Conservation (phyloP, 352 stramenopile genomes). For the Phytophthora boehmeriae region DNA sequence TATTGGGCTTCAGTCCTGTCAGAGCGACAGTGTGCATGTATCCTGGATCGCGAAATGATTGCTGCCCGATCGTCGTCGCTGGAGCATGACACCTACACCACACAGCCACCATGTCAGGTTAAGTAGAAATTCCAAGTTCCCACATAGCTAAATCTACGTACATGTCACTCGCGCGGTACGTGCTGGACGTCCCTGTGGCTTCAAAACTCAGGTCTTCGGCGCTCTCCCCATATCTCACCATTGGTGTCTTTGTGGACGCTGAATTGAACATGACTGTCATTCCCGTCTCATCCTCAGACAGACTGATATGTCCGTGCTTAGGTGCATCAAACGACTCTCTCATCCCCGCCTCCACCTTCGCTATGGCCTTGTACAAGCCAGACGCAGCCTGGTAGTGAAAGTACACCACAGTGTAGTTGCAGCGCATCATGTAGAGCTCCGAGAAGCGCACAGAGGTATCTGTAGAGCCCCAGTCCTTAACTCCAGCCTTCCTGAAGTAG, state of each 20-base stretch:
- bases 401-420: constrained; percentile 68
- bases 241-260: constrained; percentile 47
- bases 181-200: constrained; percentile 51
- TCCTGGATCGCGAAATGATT: constrained; percentile 57
- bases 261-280: constrained; percentile 84
- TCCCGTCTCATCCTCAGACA: constrained; percentile 51
- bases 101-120: too few species aligned
- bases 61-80: constrained; percentile 48
- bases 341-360: constrained; percentile 48
- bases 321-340: constrained; percentile 54
- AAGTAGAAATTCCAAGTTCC: too few species aligned
- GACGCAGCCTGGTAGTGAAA: constrained; percentile 42
- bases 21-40: constrained; percentile 74
- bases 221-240: constrained; percentile 47
- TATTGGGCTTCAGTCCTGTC: constrained; percentile 42
- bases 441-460: constrained; percentile 11
- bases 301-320: constrained; percentile 76
- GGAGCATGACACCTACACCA: constrained; percentile 56
- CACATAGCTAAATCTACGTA: constrained; percentile 23
- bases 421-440: constrained; percentile 75
- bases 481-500: constrained; percentile 45
- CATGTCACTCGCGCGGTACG: constrained; percentile 64
- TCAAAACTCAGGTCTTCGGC: constrained; percentile 25
- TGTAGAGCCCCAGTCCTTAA: constrained; percentile 23
- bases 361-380: constrained; percentile 31